Percentiles rank a stretch among this genome's conserved stretches.
Conservation (phyloP, 345 rosid species). For the Hypericum perforatum region DNA sequence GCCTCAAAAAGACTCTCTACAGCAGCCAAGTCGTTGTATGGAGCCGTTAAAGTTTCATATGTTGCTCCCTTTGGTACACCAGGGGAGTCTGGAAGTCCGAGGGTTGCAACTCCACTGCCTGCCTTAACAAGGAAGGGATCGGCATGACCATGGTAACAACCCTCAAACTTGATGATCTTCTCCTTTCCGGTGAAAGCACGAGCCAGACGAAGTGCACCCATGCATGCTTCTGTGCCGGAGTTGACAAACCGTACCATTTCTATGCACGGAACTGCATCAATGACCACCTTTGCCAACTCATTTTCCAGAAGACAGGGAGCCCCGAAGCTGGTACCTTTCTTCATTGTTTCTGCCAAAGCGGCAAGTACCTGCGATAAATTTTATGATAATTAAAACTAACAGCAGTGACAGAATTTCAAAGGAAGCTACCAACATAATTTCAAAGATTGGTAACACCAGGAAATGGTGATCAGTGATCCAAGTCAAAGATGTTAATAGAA, state of each 20-base stretch:
- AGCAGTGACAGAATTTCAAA: too few species aligned
- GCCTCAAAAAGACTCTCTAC: conserved; percentile 45
- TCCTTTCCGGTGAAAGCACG: conserved; percentile 69
- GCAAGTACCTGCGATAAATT: conserved; percentile 50
- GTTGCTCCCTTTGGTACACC: conserved; percentile 92
- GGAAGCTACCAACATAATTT: too few species aligned
- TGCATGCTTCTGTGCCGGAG: conserved; percentile 93
- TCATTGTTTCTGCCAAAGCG: conserved; percentile 82
- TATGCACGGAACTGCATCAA: conserved; percentile 84
- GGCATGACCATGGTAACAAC: conserved; percentile 97
- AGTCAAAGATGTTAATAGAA: background rate
- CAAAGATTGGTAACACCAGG: too few species aligned
- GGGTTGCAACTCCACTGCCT: conserved; percentile 94
- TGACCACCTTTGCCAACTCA: conserved; percentile 78
- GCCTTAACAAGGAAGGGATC: conserved; percentile 92
- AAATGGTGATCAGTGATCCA: too few species aligned
- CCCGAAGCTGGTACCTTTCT: conserved; percentile 98
- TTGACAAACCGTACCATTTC: conserved; percentile 95
- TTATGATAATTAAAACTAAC: too few species aligned
- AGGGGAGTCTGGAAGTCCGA: conserved; percentile 88
- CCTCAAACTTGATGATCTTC: conserved; percentile 82
- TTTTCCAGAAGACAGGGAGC: conserved; percentile 97
- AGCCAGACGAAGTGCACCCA: conserved; percentile 92
- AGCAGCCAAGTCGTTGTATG: conserved; percentile 56
- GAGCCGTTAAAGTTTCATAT: conserved; percentile 64